These are phyloP conservation scores for Amauroascus verrucosus DNA, from an alignment of 2,329 filamentous ascomycete genomes.

Conservation along the genomic window DNA sequence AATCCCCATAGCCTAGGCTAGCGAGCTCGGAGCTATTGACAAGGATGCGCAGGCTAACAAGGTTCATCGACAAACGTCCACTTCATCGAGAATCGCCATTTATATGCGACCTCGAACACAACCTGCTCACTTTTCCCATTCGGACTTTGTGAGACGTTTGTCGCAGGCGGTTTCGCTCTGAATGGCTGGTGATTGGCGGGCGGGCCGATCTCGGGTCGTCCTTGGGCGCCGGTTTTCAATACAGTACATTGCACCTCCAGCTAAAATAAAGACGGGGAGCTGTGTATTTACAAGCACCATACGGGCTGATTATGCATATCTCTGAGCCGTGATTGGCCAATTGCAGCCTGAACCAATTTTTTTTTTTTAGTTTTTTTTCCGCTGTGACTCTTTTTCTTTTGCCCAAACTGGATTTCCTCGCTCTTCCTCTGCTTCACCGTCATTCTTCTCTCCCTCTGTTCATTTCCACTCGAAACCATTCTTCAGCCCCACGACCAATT, in stretches of 20 bases:
- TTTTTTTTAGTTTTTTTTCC: neutral
- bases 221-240: neutral
- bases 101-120: neutral
- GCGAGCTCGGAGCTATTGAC: neutral
- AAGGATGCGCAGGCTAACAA: neutral
- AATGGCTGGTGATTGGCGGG: conserved; percentile 8
- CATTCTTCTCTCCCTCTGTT: neutral
- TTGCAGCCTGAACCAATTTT: neutral
- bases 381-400: neutral
- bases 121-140: neutral
- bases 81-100: neutral
- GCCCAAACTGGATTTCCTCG: neutral
- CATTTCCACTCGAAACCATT: conserved; percentile 14
- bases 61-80: neutral
- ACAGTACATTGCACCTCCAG: neutral
- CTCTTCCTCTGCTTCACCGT: neutral
- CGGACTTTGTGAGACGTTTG: neutral
- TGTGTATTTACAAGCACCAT: neutral
- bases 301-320: neutral
- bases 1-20: neutral
- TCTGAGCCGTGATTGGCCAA: conserved; percentile 3
- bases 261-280: neutral
- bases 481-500: conserved; percentile 7
- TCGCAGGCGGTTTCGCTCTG: too few relatives aligned
- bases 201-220: conserved; percentile 3